Evolutionary conservation across 768 basidiomycete species (phyloP).

Genomic region (Termitomyces sp.): DNA sequence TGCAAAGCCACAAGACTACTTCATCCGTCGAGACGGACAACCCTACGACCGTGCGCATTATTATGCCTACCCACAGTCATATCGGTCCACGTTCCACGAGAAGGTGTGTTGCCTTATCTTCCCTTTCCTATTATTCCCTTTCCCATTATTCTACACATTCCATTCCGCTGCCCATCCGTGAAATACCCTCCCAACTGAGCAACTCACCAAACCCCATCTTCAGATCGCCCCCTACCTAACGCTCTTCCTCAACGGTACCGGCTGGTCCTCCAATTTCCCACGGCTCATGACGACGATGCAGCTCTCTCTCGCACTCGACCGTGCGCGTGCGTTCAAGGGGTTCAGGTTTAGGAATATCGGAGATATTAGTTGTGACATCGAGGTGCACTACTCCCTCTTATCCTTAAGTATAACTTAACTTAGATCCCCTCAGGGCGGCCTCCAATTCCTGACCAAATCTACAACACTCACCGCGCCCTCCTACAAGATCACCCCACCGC

Average conservation of each 20-base stretch:
- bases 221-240: slow-evolving; percentile 86
- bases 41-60: slow-evolving; percentile 67
- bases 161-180: too few species aligned
- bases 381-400: slow-evolving; percentile 34
- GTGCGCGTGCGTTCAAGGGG: slow-evolving; percentile 36
- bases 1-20: slow-evolving; percentile 65
- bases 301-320: slow-evolving; percentile 50
- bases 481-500: slow-evolving; percentile 46
- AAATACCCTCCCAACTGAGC: too few species aligned
- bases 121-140: not conserved
- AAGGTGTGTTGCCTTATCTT: slow-evolving; percentile 39
- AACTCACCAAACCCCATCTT: not conserved
- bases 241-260: slow-evolving; percentile 81
- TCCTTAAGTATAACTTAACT: too few species aligned
- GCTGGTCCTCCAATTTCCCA: slow-evolving; percentile 79
- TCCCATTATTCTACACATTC: not conserved
- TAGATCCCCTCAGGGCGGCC: slow-evolving; percentile 56
- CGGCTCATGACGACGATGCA: slow-evolving; percentile 72
- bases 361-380: slow-evolving; percentile 89
- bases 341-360: slow-evolving; percentile 71
- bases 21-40: slow-evolving; percentile 53
- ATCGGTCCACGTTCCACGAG: slow-evolving; percentile 63
- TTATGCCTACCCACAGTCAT: slow-evolving; percentile 65
- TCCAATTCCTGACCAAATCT: slow-evolving; percentile 75
- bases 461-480: slow-evolving; percentile 80